A percentile compares a stretch with the other conserved stretches of the same genome.
These are phyloP conservation scores for Phoenix roebelenii DNA, from an alignment of 176 grass and related monocot species.

Conservation along the genomic window DNA sequence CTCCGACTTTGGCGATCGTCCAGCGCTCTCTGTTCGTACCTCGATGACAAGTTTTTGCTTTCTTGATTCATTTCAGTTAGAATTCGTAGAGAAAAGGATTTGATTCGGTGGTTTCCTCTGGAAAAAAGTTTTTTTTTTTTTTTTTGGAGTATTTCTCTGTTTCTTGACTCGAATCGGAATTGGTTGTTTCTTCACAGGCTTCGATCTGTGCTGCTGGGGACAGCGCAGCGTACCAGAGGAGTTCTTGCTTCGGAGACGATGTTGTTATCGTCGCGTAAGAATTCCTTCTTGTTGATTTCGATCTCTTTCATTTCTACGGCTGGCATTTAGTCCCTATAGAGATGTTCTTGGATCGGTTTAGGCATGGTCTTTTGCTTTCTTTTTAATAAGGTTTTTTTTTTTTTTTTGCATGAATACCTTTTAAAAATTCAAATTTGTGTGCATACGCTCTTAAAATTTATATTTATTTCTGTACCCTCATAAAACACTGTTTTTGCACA, in stretches of 20 bases:
- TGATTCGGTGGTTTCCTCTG: neutral
- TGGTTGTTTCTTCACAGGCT: slow-evolving; percentile 21
- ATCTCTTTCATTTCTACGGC: slow-evolving; percentile 5
- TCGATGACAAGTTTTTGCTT: slow-evolving; percentile 18
- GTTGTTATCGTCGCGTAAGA: slow-evolving; percentile 96
- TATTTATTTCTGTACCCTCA: no score
- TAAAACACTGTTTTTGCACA: no score
- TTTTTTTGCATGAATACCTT: no score
- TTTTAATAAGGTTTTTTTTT: neutral
- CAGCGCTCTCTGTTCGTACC: slow-evolving; percentile 1
- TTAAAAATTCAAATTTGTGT: no score
- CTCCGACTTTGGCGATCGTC: neutral
- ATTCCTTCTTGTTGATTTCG: neutral
- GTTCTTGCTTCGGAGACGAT: slow-evolving; percentile 58
- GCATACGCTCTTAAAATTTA: no score
- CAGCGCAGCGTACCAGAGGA: slow-evolving; percentile 43
- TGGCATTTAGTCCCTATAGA: neutral
- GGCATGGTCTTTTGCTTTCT: neutral
- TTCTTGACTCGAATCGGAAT: neutral
- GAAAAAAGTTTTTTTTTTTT: neutral
- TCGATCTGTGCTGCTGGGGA: slow-evolving; percentile 58
- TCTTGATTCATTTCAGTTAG: neutral
- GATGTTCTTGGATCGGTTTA: neutral
- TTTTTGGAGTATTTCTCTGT: neutral
- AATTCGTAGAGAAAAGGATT: neutral